A percentile compares a stretch with the other conserved stretches of the same genome.
Evolutionary conservation across 495 filamentous ascomycete genomes (phyloP).

Genomic region (Aspergillus sclerotiicarbonarius): DNA sequence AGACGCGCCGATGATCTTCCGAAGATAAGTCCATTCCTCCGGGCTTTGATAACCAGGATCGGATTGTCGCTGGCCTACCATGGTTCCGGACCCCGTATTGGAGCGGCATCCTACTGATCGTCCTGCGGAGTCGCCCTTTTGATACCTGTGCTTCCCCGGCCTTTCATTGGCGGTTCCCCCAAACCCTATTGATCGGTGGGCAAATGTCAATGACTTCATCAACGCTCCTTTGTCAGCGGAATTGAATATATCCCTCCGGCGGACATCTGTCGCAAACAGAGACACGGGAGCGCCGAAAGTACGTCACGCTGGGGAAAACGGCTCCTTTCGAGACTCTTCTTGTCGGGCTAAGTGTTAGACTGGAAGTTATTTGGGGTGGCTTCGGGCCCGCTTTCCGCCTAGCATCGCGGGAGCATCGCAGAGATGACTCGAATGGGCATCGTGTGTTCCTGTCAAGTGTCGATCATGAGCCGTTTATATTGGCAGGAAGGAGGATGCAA

Average conservation of each 20-base stretch:
- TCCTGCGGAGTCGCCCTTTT: neutral
- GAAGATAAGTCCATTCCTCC: conserved; percentile 9
- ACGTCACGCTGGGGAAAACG: neutral
- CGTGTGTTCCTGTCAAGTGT: too few relatives aligned
- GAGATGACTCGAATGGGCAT: too few relatives aligned
- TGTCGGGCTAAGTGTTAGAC: neutral
- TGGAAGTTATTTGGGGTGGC: neutral
- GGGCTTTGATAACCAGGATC: conserved; percentile 7
- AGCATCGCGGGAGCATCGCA: too few relatives aligned
- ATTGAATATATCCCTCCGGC: too few relatives aligned
- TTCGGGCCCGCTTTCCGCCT: neutral
- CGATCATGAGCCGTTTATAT: too few relatives aligned
- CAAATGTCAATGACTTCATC: neutral
- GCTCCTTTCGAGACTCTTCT: neutral
- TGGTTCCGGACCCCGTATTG: neutral
- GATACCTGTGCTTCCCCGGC: neutral
- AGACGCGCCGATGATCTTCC: conserved; percentile 11
- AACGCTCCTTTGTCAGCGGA: neutral
- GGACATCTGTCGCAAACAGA: neutral
- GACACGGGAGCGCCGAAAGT: neutral
- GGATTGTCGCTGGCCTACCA: neutral
- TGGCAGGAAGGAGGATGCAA: too few relatives aligned
- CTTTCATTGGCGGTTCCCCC: neutral
- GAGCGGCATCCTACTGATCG: neutral
- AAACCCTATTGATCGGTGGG: neutral